Evolutionary conservation across 306 rosid species (phyloP), one percentile per base, ranked within the genome.

Genomic region (Quercus parvula): DNA sequence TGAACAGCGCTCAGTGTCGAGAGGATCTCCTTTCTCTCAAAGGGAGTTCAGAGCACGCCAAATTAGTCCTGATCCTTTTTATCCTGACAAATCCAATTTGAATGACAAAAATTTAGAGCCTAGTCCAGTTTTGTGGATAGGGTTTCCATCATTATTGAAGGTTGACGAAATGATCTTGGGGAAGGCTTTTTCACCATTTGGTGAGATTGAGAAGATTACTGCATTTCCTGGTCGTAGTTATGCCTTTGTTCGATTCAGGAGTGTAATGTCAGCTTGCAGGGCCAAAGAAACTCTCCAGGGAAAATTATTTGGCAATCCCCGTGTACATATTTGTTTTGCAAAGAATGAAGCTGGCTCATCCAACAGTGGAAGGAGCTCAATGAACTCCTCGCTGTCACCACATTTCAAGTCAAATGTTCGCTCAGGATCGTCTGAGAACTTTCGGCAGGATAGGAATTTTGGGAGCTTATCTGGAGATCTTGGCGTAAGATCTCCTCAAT

Each of bases 111-210:
- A 81, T 72, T 71, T 92, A 59, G 99, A 93, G 79, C 98, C 99
- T 75, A 93, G 99, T 86, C 91, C 90, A 71, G 98, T 95, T 75
- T 83, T 95, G 84, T 95, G 99, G 99, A 86, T 95, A 81, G 99
- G 99, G 71, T 95, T 95, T 80, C 99, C 99, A 14, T 89, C 97
- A 76, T 87, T 72, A 78, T 78, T 95, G 79, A 91, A 89, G 83
- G 98, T 95, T 79, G 98, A 95, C 69, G 97, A 95, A 81, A 77
- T 81, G 63, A 83, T 86, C 75, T 82, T 91, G 79, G 84, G 93
- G 84, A 91, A 88, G 81, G 89, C 94, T 44, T 95, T 95, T 87
- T 85, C 96, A 78, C 98, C 97, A 27, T 93, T 89, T 87, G 98
- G 99, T 71, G 98, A 89, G 81, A 86, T 93, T 75, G 98, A 85